phyloP scores from a whole-genome alignment of 805 yeast genomes.

The Candida ipomoeae region DNA sequence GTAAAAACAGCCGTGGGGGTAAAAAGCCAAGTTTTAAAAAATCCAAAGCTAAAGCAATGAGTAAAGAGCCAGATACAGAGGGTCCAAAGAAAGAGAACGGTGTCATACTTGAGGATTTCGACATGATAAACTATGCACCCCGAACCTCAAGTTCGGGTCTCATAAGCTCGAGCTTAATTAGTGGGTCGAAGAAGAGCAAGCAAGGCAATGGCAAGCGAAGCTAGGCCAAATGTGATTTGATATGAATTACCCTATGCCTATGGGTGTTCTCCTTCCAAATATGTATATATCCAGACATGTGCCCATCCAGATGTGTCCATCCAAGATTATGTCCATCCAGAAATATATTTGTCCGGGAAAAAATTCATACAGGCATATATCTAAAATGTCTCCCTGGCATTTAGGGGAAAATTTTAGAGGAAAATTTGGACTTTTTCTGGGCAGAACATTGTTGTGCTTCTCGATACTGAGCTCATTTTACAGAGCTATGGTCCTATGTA shows the following conservation, averaged over 20 bases:
- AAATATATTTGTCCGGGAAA: no score
- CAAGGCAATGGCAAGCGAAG: neutral
- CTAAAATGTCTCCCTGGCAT: no score
- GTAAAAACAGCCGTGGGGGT: neutral
- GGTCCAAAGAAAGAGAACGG: conserved; percentile 7
- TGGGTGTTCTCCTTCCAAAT: no score
- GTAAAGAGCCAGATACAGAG: neutral
- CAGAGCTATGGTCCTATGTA: no score
- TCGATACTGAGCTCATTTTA: no score
- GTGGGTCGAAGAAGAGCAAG: conserved; percentile 1
- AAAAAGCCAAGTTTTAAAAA: neutral
- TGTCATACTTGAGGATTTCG: conserved; percentile 14
- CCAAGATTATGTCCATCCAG: no score
- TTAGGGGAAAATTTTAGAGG: no score
- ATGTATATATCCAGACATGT: no score
- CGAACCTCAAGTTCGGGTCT: conserved; percentile 10
- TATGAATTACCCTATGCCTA: neutral
- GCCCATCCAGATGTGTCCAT: no score
- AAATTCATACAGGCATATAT: no score
- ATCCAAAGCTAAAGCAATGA: neutral
- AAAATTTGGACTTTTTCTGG: no score
- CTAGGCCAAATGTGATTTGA: neutral
- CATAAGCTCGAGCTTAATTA: conserved; percentile 8
- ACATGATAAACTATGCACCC: conserved; percentile 16
- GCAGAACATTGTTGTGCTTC: no score